phyloP scores from a whole-genome alignment of 306 rosid genomes.

The Dalbergia cultrata region DNA sequence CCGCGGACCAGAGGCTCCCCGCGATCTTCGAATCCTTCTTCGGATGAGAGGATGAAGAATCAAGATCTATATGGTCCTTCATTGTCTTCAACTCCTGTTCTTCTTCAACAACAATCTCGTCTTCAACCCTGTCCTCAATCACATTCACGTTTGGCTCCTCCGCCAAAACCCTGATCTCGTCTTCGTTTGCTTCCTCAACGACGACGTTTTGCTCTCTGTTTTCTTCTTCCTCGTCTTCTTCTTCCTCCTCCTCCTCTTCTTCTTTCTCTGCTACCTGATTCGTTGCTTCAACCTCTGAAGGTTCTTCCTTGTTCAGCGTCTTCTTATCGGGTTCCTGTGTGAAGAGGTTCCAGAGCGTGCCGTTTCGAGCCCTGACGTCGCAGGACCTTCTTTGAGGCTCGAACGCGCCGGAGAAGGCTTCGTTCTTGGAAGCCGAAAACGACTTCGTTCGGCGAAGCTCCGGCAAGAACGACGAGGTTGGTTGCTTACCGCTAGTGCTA shows the following conservation, averaged over 20 bases:
- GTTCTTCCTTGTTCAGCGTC: not conserved
- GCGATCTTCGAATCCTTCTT: conserved; percentile 89
- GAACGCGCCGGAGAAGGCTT: conserved; percentile 72
- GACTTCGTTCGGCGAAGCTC: conserved; percentile 93
- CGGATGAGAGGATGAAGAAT: conserved; percentile 59
- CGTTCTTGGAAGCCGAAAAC: conserved; percentile 90
- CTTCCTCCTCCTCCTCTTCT: not conserved
- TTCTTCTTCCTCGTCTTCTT: not conserved
- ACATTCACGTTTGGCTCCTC: conserved; percentile 58
- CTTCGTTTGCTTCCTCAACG: conserved; percentile 45
- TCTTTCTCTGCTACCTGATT: not conserved
- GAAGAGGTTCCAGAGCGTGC: conserved; percentile 69
- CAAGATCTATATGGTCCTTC: conserved; percentile 91
- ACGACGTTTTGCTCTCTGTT: not conserved
- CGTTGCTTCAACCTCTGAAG: not conserved
- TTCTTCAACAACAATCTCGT: conserved; percentile 53
- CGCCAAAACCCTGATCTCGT: conserved; percentile 51
- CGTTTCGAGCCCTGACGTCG: conserved; percentile 83
- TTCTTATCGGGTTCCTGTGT: conserved; percentile 48
- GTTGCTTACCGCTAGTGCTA: conserved; percentile 13
- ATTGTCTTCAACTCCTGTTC: conserved; percentile 66
- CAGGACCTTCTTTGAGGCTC: conserved; percentile 96
- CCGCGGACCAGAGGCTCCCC: conserved; percentile 94
- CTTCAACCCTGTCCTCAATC: conserved; percentile 63
- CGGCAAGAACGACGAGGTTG: conserved; percentile 66